Evolutionary conservation across 148 eudicot species (phyloP).

Genomic region (Rhododendron williamsianum): DNA sequence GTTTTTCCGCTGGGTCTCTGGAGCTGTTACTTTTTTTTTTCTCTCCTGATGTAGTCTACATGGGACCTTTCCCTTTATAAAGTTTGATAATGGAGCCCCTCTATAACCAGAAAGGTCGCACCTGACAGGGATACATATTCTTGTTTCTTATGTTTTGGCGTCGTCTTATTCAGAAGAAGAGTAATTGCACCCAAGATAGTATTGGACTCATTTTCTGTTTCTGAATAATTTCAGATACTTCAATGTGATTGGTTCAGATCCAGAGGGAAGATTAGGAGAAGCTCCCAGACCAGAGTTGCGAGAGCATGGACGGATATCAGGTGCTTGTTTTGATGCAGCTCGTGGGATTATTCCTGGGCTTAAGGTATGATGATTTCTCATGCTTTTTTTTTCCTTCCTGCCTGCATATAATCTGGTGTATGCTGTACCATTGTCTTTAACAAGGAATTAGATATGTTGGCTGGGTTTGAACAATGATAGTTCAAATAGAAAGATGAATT

Average conservation of each 20-base stretch:
- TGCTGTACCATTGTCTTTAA: neutral
- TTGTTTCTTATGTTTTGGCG: neutral
- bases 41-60: neutral
- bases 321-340: slow-evolving; percentile 99
- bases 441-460: neutral
- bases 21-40: neutral
- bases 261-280: slow-evolving; percentile 91
- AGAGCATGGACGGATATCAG: slow-evolving; percentile 90
- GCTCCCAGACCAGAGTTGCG: slow-evolving; percentile 95
- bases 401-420: neutral
- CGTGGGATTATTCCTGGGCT: slow-evolving; percentile 78
- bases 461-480: neutral
- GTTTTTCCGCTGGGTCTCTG: neutral
- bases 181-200: neutral
- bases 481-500: neutral
- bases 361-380: slow-evolving; percentile 39
- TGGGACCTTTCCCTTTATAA: neutral
- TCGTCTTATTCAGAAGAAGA: neutral
- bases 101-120: neutral
- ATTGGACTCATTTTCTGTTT: neutral
- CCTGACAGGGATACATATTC: neutral
- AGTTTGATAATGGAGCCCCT: neutral
- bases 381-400: neutral
- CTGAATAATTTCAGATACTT: slow-evolving; percentile 57
- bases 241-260: slow-evolving; percentile 96